These are phyloP conservation scores for Suhomyces maxii DNA, from an alignment of 1,139 yeast genomes.

Conservation along the genomic window DNA sequence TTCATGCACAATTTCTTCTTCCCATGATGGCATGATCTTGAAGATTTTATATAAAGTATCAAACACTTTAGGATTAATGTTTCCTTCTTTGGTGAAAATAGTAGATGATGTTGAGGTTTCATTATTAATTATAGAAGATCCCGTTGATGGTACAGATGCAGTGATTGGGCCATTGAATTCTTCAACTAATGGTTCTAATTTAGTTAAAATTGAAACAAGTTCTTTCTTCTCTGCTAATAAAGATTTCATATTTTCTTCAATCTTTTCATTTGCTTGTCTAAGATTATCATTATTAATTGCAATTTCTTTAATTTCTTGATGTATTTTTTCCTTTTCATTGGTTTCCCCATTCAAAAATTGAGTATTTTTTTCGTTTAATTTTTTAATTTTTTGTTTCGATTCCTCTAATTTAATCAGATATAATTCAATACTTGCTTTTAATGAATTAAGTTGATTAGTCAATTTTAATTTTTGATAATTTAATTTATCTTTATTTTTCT, in stretches of 20 bases:
- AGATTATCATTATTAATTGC: constrained; percentile 14
- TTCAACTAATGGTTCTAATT: constrained; percentile 31
- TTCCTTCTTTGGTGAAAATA: constrained; percentile 35
- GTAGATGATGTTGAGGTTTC: constrained; percentile 6
- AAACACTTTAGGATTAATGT: constrained; percentile 27
- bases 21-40: constrained; percentile 37
- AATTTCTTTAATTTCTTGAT: constrained; percentile 16
- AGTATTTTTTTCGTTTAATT: constrained; percentile 26
- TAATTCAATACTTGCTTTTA: constrained; percentile 22
- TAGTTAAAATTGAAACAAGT: constrained; percentile 17
- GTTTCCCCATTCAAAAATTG: constrained; percentile 22
- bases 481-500: constrained; percentile 31
- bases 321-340: constrained; percentile 23
- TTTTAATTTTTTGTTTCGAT: constrained; percentile 23
- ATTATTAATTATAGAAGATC: constrained; percentile 1
- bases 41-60: constrained; percentile 30
- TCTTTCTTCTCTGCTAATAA: constrained; percentile 30
- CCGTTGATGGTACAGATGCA: not conserved
- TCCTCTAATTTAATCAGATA: constrained; percentile 24
- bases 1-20: constrained; percentile 33
- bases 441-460: constrained; percentile 25
- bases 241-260: constrained; percentile 27
- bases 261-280: constrained; percentile 22
- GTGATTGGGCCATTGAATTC: constrained; percentile 17
- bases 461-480: constrained; percentile 37